phyloP scores from a whole-genome alignment of 495 filamentous ascomycete genomes.

The Cercophora newfieldiana region DNA sequence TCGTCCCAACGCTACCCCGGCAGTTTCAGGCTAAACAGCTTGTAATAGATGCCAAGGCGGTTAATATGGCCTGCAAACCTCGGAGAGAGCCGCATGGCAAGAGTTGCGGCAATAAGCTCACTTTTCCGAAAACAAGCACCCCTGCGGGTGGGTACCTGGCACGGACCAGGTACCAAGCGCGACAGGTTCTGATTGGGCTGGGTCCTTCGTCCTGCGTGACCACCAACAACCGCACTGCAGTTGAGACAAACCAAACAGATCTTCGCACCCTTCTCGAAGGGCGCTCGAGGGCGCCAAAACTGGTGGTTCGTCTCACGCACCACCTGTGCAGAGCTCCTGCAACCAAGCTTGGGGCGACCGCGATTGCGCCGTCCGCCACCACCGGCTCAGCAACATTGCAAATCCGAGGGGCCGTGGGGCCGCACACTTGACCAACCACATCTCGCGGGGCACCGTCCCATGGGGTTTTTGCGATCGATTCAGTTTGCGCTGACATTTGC shows the following conservation, averaged over 20 bases:
- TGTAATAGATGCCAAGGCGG: constrained; percentile 10
- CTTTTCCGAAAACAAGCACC: constrained; percentile 11
- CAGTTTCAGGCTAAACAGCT: not conserved
- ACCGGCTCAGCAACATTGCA: constrained; percentile 4
- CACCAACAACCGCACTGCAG: constrained; percentile 3
- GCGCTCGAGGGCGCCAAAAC: not conserved
- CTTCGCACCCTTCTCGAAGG: constrained; percentile 8
- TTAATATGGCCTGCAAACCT: constrained; percentile 8
- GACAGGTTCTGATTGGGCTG: no score
- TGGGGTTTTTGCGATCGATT: not conserved
- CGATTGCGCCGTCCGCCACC: constrained; percentile 7
- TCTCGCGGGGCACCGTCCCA: not conserved
- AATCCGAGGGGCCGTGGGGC: constrained; percentile 12
- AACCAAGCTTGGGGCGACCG: not conserved
- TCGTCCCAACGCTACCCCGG: not conserved
- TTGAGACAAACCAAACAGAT: not conserved
- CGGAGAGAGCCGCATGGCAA: constrained; percentile 12
- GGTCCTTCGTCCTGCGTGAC: no score
- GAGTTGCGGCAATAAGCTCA: not conserved
- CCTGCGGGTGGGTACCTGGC: no score
- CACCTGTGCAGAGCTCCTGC: not conserved
- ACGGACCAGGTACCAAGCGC: no score
- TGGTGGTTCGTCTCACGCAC: not conserved
- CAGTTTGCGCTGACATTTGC: not conserved
- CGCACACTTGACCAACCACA: constrained; percentile 9